Base-by-base conservation (phyloP, 2,329 filamentous ascomycete species). In the Colletotrichum paranaense region DNA sequence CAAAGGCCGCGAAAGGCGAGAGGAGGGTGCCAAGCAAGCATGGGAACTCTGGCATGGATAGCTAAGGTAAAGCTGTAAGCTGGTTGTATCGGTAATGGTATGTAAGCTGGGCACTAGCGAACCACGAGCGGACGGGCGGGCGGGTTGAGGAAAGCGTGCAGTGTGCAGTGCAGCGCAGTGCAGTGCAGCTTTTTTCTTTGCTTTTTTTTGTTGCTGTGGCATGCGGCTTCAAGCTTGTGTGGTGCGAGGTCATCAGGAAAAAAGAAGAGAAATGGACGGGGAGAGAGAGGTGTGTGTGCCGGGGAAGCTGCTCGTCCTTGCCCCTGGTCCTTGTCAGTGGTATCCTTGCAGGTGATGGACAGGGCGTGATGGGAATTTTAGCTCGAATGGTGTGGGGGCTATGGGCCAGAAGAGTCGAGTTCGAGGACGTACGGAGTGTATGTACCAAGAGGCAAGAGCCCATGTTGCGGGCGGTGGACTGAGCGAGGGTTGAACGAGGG, bases 311-410 rank as follows among this genome's bases (percentile, higher is more conserved):
- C 42, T 72, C 63, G 19, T 73, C 59, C 69, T 32, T 74, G 69
- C 28, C 65, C 70, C 56, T 69, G 69, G 42, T 28, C 53, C 59
- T 65, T 55, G 58, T 58, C 63, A 32, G 63, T 53, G 30, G 62
- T 66, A 26, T 62, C 68, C 58, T 72, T 72, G 73, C 69, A 74
- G 70, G 62, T 74, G 70, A 75, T 59, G 70, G 62, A 63, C 70
- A 63, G 62, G 70, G 60, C 42, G 38, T 53, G 52, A 22, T 52
- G 30, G 60, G 14, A 59, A 14, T 38, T 70, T 73, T 66, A 55
- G 62, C 66, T 74, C 68, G 57, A 67, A 55, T 28, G 22, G 55
- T 58, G 42, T 38, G 26, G 28, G 60, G 57, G 22, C 56, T 14
- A 19, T 46, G n/a, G 16, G 16, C 53, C 22, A 57, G 26, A 58